These are phyloP conservation scores for Neonectria magnoliae DNA, from an alignment of 2,329 filamentous ascomycete genomes.

Conservation along the genomic window DNA sequence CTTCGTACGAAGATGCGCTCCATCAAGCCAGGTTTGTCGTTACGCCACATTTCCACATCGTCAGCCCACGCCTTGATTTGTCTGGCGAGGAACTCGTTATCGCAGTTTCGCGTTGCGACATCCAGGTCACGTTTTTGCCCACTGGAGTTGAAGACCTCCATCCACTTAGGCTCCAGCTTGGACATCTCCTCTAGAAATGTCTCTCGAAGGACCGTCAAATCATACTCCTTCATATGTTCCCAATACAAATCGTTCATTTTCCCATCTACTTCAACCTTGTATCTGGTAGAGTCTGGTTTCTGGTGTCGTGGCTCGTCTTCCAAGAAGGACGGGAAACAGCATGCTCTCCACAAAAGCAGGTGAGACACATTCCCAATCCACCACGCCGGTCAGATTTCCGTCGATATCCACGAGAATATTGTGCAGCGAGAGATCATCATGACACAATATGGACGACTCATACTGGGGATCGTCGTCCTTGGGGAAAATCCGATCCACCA, in stretches of 20 bases:
- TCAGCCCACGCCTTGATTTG: neutral
- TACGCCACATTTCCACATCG: neutral
- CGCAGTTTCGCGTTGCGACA: conserved; percentile 21
- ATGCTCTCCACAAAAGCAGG: conserved; percentile 52
- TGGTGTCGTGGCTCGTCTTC: conserved; percentile 28
- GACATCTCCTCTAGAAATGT: conserved; percentile 46
- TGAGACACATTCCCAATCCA: conserved; percentile 57
- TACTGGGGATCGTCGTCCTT: conserved; percentile 12
- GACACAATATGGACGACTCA: conserved; percentile 48
- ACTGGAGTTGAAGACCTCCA: conserved; percentile 13
- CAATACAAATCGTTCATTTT: conserved; percentile 44
- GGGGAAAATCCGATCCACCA: conserved; percentile 47
- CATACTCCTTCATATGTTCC: conserved; percentile 52
- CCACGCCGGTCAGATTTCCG: conserved; percentile 48
- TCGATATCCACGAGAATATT: conserved; percentile 53
- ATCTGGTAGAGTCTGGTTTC: conserved; percentile 32
- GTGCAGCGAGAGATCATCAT: conserved; percentile 47
- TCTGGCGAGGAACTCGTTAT: neutral
- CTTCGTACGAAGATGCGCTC: neutral
- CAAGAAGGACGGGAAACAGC: conserved; percentile 49
- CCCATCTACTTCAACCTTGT: conserved; percentile 11
- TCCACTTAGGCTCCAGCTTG: conserved; percentile 46
- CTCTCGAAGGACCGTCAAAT: conserved; percentile 48
- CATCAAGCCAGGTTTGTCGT: neutral
- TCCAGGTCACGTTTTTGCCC: conserved; percentile 22